Percentiles rank a stretch among this genome's conserved stretches.
Conservation (phyloP, 2,329 filamentous ascomycete genomes). For the Ophiocordyceps australis region DNA sequence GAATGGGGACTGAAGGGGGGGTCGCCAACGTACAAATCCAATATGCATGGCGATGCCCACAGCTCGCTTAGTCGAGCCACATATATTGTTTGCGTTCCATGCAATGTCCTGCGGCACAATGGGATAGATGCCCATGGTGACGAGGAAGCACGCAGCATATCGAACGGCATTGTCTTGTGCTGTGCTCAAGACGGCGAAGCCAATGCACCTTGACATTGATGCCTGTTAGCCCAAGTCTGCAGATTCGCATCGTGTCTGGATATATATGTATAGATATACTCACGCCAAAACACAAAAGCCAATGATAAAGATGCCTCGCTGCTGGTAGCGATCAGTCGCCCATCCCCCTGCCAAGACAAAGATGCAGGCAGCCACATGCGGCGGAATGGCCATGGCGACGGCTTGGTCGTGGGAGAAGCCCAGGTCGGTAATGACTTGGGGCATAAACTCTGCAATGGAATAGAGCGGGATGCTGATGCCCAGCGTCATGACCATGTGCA, state of each 20-base stretch:
- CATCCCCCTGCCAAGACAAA: conserved; percentile 21
- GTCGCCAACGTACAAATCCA: conserved; percentile 15
- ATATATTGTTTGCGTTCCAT: conserved; percentile 42
- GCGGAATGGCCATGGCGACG: conserved; percentile 19
- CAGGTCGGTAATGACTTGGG: conserved; percentile 16
- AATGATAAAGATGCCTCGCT: conserved; percentile 19
- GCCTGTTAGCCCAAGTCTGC: too few species aligned
- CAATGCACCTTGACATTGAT: too few species aligned
- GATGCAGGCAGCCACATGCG: conserved; percentile 17
- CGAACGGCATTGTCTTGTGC: conserved; percentile 19
- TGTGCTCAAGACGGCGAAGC: conserved; percentile 13
- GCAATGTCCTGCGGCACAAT: conserved; percentile 36
- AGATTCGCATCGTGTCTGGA: too few species aligned
- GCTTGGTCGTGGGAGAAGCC: conserved; percentile 17
- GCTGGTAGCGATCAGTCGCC: conserved; percentile 18
- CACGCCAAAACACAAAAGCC: conserved; percentile 16
- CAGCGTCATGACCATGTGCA: conserved; percentile 44
- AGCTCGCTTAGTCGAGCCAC: conserved; percentile 32
- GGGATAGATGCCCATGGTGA: conserved; percentile 23
- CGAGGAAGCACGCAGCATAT: conserved; percentile 28
- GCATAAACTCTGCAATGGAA: conserved; percentile 18
- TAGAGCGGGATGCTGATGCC: conserved; percentile 26
- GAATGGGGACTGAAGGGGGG: not conserved
- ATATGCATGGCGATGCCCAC: conserved; percentile 38
- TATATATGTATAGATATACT: too few species aligned